phyloP scores from a whole-genome alignment of 2,329 filamentous ascomycete genomes.

The Fusarium tjaetaba region DNA sequence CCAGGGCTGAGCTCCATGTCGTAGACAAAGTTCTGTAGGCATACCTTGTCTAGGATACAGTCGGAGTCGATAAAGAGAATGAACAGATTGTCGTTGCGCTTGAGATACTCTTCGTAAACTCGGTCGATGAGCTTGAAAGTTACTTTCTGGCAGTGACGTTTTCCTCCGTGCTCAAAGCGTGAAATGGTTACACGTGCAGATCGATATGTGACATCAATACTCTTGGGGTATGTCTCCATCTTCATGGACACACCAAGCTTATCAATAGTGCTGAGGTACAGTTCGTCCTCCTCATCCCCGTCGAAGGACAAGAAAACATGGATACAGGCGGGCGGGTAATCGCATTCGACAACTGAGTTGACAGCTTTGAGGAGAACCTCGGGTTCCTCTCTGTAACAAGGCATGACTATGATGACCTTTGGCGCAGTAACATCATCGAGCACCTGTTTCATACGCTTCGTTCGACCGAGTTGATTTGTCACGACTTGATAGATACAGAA shows the following conservation, averaged over 20 bases:
- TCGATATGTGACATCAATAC: slow-evolving; percentile 89
- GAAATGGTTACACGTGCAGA: slow-evolving; percentile 88
- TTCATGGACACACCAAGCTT: slow-evolving; percentile 84
- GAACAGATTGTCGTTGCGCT: slow-evolving; percentile 90
- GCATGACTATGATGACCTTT: slow-evolving; percentile 96
- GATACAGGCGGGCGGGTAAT: slow-evolving; percentile 91
- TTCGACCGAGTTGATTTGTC: slow-evolving; percentile 84
- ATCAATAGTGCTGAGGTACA: slow-evolving; percentile 87
- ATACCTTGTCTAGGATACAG: slow-evolving; percentile 90
- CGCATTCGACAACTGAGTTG: slow-evolving; percentile 91
- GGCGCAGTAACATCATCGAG: slow-evolving; percentile 87
- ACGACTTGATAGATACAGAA: slow-evolving; percentile 93
- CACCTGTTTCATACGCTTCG: slow-evolving; percentile 82
- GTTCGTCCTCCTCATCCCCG: slow-evolving; percentile 86
- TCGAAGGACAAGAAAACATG: slow-evolving; percentile 97
- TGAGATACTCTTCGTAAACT: slow-evolving; percentile 87
- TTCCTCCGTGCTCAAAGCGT: slow-evolving; percentile 91
- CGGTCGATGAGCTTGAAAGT: slow-evolving; percentile 95
- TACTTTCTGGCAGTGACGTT: slow-evolving; percentile 91
- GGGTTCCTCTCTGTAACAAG: slow-evolving; percentile 92
- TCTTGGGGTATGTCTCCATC: slow-evolving; percentile 82
- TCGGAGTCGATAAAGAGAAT: slow-evolving; percentile 98
- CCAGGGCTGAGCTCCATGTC: slow-evolving; percentile 98
- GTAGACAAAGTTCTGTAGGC: slow-evolving; percentile 97
- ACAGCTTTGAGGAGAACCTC: slow-evolving; percentile 85